Conservation (phyloP, 768 basidiomycete genomes). For the Sarcodon aspratus region DNA sequence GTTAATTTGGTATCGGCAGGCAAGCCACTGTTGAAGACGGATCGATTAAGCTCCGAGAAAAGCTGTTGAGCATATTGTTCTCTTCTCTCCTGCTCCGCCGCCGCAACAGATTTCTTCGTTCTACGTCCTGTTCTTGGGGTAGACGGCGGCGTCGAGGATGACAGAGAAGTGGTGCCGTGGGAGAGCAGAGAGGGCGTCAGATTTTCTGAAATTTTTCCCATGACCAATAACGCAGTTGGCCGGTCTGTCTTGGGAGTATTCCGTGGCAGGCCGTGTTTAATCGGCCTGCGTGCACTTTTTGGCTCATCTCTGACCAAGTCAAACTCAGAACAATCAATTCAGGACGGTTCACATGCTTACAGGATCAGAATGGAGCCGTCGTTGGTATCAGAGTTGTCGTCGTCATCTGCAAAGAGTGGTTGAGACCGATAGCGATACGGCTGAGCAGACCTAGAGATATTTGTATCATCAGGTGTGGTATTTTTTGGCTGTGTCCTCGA, state of each 20-base stretch:
- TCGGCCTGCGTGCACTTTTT: slow-evolving; percentile 33
- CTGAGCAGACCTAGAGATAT: neutral
- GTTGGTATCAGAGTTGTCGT: slow-evolving; percentile 22
- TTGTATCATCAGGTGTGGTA: neutral
- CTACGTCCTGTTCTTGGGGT: slow-evolving; percentile 8
- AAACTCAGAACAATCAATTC: slow-evolving; percentile 1
- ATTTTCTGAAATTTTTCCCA: neutral
- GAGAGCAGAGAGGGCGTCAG: neutral
- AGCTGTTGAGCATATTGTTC: slow-evolving; percentile 43
- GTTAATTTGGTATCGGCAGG: slow-evolving; percentile 43
- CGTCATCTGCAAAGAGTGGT: slow-evolving; percentile 1
- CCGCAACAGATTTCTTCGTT: slow-evolving; percentile 29
- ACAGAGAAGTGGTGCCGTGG: slow-evolving; percentile 9
- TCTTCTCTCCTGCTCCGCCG: slow-evolving; percentile 31
- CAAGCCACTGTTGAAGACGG: slow-evolving; percentile 42
- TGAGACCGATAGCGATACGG: slow-evolving; percentile 17
- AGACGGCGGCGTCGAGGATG: slow-evolving; percentile 1
- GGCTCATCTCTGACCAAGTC: slow-evolving; percentile 32
- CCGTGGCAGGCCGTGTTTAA: slow-evolving; percentile 12
- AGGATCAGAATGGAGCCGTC: slow-evolving; percentile 12
- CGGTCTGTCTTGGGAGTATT: neutral
- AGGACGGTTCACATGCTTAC: slow-evolving; percentile 18
- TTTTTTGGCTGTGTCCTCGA: neutral
- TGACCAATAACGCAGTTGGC: neutral
- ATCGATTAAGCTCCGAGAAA: slow-evolving; percentile 48